These are phyloP conservation scores for Heimioporus sp. DNA, from an alignment of 768 basidiomycete species.

Conservation along the genomic window DNA sequence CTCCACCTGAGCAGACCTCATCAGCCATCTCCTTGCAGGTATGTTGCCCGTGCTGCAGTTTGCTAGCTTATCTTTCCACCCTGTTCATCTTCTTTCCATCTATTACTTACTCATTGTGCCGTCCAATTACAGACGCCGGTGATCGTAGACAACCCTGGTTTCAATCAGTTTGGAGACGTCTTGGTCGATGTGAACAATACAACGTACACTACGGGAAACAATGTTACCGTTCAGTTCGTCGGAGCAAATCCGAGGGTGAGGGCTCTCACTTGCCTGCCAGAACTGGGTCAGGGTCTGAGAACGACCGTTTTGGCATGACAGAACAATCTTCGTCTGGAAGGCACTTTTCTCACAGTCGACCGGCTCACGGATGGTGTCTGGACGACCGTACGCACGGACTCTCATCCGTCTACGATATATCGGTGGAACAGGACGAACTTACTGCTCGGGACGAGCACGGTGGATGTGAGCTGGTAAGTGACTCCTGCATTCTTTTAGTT, in stretches of 20 bases:
- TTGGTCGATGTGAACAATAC: conserved; percentile 49
- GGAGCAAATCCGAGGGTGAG: conserved; percentile 77
- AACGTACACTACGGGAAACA: conserved; percentile 55
- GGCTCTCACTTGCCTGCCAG: conserved; percentile 1
- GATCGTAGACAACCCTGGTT: conserved; percentile 54
- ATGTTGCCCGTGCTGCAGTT: neutral
- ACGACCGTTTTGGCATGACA: conserved; percentile 21
- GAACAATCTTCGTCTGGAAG: conserved; percentile 77
- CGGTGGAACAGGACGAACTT: conserved; percentile 60
- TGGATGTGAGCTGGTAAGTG: conserved; percentile 61
- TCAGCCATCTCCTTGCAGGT: conserved; percentile 71
- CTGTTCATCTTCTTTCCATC: neutral
- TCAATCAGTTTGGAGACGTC: conserved; percentile 61
- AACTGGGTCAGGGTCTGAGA: neutral
- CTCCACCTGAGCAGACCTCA: conserved; percentile 62
- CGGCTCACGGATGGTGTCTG: conserved; percentile 47
- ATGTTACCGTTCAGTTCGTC: conserved; percentile 61
- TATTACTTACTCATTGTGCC: neutral
- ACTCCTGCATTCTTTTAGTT: too few species aligned
- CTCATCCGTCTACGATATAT: conserved; percentile 73
- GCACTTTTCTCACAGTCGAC: conserved; percentile 71
- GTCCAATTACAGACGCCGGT: conserved; percentile 48
- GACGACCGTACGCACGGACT: conserved; percentile 64
- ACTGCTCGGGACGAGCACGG: conserved; percentile 60
- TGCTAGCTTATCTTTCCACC: neutral